Percentiles rank a stretch among this genome's conserved stretches.
phyloP scores from a whole-genome alignment of 2,329 filamentous ascomycete species.

The Peltaster fructicola region DNA sequence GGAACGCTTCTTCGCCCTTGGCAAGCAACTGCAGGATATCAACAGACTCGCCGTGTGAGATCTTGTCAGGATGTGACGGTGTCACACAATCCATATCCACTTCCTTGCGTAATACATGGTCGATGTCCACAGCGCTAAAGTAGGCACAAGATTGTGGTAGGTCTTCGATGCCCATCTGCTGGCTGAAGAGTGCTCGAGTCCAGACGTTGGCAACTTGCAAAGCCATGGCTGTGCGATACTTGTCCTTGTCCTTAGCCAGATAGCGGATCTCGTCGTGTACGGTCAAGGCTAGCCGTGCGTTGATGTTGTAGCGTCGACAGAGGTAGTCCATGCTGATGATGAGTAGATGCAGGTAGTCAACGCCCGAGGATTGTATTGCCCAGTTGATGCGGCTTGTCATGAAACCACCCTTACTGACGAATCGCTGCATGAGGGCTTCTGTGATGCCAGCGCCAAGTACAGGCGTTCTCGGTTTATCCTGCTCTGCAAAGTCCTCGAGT shows the following conservation, averaged over 20 bases:
- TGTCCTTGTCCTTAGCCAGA: slow-evolving; percentile 67
- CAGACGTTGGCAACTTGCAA: slow-evolving; percentile 87
- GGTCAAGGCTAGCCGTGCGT: slow-evolving; percentile 75
- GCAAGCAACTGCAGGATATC: slow-evolving; percentile 65
- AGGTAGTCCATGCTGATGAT: slow-evolving; percentile 93
- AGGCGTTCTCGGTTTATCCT: slow-evolving; percentile 76
- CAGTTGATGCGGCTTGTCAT: slow-evolving; percentile 96
- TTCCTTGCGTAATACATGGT: slow-evolving; percentile 90
- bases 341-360: slow-evolving; percentile 89
- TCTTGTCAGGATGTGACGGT: slow-evolving; percentile 61
- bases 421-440: slow-evolving; percentile 77
- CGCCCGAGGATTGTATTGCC: slow-evolving; percentile 94
- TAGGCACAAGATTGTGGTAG: slow-evolving; percentile 87
- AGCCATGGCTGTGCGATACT: slow-evolving; percentile 79
- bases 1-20: slow-evolving; percentile 48
- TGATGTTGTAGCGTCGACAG: slow-evolving; percentile 64
- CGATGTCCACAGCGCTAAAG: slow-evolving; percentile 89
- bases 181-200: slow-evolving; percentile 93
- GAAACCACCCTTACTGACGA: slow-evolving; percentile 76
- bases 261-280: slow-evolving; percentile 98
- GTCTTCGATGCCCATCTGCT: slow-evolving; percentile 92
- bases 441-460: slow-evolving; percentile 91
- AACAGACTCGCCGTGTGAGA: slow-evolving; percentile 69
- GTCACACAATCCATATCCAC: slow-evolving; percentile 97
- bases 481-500: slow-evolving; percentile 92